Base-by-base conservation (phyloP, 225 moss, liverwort and hornwort species). In the Bryoerythrophyllum caledonicum region DNA sequence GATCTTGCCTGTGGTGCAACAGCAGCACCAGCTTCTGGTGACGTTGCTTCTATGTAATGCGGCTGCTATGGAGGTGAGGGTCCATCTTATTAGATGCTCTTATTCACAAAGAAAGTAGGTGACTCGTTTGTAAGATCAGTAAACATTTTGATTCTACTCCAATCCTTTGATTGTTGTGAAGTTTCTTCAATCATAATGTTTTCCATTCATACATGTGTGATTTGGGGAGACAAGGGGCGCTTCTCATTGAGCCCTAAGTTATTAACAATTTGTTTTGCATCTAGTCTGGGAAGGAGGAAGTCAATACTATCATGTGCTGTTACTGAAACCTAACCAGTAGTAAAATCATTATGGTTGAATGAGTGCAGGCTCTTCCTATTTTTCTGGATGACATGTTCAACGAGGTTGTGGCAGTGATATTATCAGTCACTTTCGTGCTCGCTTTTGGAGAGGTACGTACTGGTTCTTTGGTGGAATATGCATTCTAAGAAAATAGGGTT, bases 21-120 rank as follows among this genome's bases (percentile, higher is more conserved):
- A 84, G 77, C 94, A 93, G 77, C 92, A 93, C 53, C 86, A 91
- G 82, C 92, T 94, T 66, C 87, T 94, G 14, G 96, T 94, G 66
- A 93, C 90, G 23, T 77, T 97, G 76, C 94, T 97, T 52, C 90
- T 97, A 0, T 97, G 90, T 60, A 94, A 90, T 93, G 83, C 92
- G 23, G 90, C 20, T 63, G 91, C 94, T 25, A 94, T 97, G 92
- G 96, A 97, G 91, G 96, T 96, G 65, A 23, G 67, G 35, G 11
- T 40, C 35, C 4, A 32, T 53, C 19, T 6, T 19, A 19, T 6
- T 17, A 1, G 48, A 7, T 49, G 15, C 4, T 44, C 15, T 14
- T 15, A 14, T 44, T 44, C 44, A 44, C 13, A 44, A 30, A 2
- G 30, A 30, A 30, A 30, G 5, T 34, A 34, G 5, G 5, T 34